A percentile compares a stretch with the other conserved stretches of the same genome.
Conservation (phyloP, 73 alveolate genomes). For the Paramecium primaurelia region DNA sequence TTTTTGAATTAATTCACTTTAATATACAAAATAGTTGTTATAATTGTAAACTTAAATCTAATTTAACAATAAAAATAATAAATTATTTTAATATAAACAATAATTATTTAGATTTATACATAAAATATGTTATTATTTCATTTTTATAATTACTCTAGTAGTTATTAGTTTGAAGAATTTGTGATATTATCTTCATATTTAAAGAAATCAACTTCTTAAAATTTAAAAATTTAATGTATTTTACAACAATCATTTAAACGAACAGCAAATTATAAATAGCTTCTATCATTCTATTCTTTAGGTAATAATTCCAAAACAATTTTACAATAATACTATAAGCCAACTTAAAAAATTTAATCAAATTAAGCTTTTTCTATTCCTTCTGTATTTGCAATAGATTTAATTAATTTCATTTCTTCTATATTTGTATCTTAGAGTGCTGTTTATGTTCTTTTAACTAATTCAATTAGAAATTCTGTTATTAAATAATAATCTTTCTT, state of each 20-base stretch:
- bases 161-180: background rate
- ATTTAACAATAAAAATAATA: background rate
- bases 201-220: background rate
- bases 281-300: background rate
- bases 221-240: background rate
- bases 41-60: too few relatives aligned
- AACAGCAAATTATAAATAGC: background rate
- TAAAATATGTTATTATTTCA: background rate
- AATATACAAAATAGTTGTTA: too few relatives aligned
- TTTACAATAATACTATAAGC: background rate
- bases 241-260: background rate
- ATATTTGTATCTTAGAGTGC: background rate
- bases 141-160: background rate
- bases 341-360: background rate
- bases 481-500: background rate
- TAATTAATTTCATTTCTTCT: background rate
- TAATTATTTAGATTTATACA: background rate
- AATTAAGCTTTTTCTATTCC: background rate
- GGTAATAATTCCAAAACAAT: background rate
- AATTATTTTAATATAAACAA: background rate
- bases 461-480: background rate
- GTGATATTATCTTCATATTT: background rate
- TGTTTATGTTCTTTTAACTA: background rate
- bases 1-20: too few relatives aligned
- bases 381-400: background rate